Evolutionary conservation across 2,329 filamentous ascomycete species (phyloP), one percentile per base, ranked within the genome.

Genomic region (Graphilbum fragrans): DNA sequence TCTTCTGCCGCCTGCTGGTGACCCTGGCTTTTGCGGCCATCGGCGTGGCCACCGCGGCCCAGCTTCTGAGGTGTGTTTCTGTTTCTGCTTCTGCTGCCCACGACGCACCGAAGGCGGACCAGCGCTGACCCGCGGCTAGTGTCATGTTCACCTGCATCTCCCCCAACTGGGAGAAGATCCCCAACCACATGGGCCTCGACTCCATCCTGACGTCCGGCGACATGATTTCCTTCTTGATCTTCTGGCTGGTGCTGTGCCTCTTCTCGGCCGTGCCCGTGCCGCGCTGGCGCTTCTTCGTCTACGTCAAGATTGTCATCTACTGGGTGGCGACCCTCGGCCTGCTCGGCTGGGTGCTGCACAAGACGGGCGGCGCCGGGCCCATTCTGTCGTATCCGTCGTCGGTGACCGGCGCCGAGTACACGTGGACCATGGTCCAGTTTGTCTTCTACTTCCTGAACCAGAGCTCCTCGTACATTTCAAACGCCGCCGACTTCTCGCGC

Each of bases 391-490:
- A 90, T n/a, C 33, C 35, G 23, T 22, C 38, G 7, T 44, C 44
- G 5, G 36, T 48, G 17, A 7, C 29, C n/a, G 49, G 45, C 32
- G 45, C 43, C 11, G 35, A 20, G 55, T 68, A 94, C 4, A 86
- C 69, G 2, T 95, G 88, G 88, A 74, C 78, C 20, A 78, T 94
- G 44, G 73, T 95, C 45, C 81, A 80, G 46, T 86, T 86, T 31
- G 80, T 94, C 61, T 94, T 94, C 86, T 80, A 74, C 20, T 80
- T 84, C 4, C 87, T 95, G 49, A 83, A 85, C 52, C 94, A 94
- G 63, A 94, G 94, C 55, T 84, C 86, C 1, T 86, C 87, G 0
- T 70, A 94, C 27, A 92, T 94, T 50, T 72, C 82, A 45, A 80
- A 93, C 57, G 80, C 85, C 50, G 83, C 83, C 0, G 86, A 94